Base-by-base conservation (phyloP, 495 filamentous ascomycete species). In the Penicillium odoratum region DNA sequence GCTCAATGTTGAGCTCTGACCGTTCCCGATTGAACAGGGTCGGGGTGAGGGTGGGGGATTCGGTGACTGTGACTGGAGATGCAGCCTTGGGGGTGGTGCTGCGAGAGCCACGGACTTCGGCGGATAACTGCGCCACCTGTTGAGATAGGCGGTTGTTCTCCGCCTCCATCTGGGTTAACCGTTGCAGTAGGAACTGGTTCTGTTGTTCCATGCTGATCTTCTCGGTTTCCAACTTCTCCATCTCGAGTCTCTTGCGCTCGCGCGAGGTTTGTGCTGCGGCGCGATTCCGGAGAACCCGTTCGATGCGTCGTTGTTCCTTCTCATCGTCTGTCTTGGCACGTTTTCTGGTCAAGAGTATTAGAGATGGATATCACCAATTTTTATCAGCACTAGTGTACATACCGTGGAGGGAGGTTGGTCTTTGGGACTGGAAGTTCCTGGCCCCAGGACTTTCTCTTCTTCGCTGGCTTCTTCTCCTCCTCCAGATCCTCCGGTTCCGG, bases 401-500 rank as follows among this genome's bases (percentile, higher is more conserved):
- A 93, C 90, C 93, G 86, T 55, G 94, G 94, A 62, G 94, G 94
- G 29, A 98, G 83, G 64, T 95, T 96, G 42, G 94, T 98, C 83
- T 94, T 98, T 21, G 94, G 94, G 64, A 91, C 90, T 26, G 94
- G 94, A 46, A 98, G 86, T 76, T 95, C 89, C 76, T 98, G 94
- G 62, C 94, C 94, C 94, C 94, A 98, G 57, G 93, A 97, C 80
- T 98, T 98, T 72, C 94, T 82, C 83, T 98, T 98, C 86, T 97
- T 98, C 42, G 81, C 74, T 3, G 87, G 85, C 79, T 90, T 95
- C 81, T 88, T 92, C 63, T 91, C 87, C 5, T 69, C 67, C 31
- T 73, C 69, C 28, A 60, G 48, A 10, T 65, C 59, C 21, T 73
- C 53, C 15, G 67, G 64, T 28, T 60, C 67, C 1, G 67, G 67